Conservation (phyloP, 106 monocot genomes). For the Acorus calamus region DNA sequence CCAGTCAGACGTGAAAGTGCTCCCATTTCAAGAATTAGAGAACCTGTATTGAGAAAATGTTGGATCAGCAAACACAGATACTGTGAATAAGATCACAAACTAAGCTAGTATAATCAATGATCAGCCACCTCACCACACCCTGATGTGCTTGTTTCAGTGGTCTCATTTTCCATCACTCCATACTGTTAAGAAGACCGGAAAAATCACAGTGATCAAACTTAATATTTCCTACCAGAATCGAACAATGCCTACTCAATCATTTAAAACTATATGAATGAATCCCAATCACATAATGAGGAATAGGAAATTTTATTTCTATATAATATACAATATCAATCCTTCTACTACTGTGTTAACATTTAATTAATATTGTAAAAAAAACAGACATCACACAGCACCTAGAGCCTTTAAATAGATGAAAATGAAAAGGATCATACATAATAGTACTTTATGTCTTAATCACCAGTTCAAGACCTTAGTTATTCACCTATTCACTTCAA, state of each 20-base stretch:
- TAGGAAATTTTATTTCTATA: too few relatives aligned
- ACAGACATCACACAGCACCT: too few relatives aligned
- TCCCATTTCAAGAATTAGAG: conserved; percentile 99
- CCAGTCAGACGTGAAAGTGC: conserved; percentile 73
- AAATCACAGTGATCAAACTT: neutral
- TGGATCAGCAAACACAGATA: neutral
- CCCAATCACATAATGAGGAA: too few relatives aligned
- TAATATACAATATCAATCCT: too few relatives aligned
- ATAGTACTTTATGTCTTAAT: too few relatives aligned
- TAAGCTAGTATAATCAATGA: neutral
- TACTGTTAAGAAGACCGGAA: conserved; percentile 27
- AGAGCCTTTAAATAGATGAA: too few relatives aligned
- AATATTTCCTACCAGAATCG: neutral
- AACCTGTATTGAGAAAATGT: conserved; percentile 37
- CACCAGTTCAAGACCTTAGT: too few relatives aligned
- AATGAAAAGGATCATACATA: too few relatives aligned
- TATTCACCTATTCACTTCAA: too few relatives aligned
- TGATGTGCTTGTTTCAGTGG: conserved; percentile 96
- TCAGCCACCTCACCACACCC: conserved; percentile 60
- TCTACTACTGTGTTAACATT: too few relatives aligned
- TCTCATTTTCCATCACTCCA: conserved; percentile 81
- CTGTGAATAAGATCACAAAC: conserved; percentile 6
- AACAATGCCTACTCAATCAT: neutral
- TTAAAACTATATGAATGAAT: too few relatives aligned
- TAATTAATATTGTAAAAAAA: too few relatives aligned